Percentiles rank a stretch among this genome's conserved stretches.
These are phyloP conservation scores for Aphanoascus verrucosus DNA, from an alignment of 2,329 filamentous ascomycete genomes.

Conservation along the genomic window DNA sequence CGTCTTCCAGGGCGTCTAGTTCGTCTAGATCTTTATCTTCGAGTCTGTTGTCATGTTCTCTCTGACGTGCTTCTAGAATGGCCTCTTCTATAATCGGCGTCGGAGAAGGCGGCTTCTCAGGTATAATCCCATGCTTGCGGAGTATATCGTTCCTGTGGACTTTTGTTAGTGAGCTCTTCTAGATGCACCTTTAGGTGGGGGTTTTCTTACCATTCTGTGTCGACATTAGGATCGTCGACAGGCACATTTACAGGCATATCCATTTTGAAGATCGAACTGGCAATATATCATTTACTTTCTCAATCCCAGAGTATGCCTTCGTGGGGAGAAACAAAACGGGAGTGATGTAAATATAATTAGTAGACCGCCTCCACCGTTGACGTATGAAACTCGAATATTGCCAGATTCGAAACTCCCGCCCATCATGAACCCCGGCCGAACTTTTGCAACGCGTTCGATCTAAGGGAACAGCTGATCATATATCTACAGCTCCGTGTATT, in stretches of 20 bases:
- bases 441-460: no score
- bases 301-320: no score
- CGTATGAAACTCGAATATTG: no score
- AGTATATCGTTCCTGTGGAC: conserved; percentile 88
- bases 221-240: conserved; percentile 88
- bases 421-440: no score
- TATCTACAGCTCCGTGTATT: no score
- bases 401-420: no score
- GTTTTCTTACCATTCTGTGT: conserved; percentile 76
- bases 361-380: no score
- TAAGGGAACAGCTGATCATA: no score
- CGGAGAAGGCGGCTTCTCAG: conserved; percentile 92
- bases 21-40: conserved; percentile 94
- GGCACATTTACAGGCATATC: conserved; percentile 62
- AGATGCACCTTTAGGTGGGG: background rate
- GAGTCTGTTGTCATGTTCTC: conserved; percentile 83
- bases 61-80: conserved; percentile 65
- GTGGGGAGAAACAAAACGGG: no score
- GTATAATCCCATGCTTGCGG: conserved; percentile 89
- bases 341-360: no score
- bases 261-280: conserved; percentile 24
- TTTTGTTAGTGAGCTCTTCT: conserved; percentile 10
- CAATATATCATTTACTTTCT: no score
- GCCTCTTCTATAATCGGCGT: conserved; percentile 96
- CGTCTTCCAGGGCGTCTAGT: conserved; percentile 83